Percentiles rank a stretch among this genome's conserved stretches.
phyloP scores from a whole-genome alignment of 176 grass and related monocot genomes.

The Alloteropsis semialata region DNA sequence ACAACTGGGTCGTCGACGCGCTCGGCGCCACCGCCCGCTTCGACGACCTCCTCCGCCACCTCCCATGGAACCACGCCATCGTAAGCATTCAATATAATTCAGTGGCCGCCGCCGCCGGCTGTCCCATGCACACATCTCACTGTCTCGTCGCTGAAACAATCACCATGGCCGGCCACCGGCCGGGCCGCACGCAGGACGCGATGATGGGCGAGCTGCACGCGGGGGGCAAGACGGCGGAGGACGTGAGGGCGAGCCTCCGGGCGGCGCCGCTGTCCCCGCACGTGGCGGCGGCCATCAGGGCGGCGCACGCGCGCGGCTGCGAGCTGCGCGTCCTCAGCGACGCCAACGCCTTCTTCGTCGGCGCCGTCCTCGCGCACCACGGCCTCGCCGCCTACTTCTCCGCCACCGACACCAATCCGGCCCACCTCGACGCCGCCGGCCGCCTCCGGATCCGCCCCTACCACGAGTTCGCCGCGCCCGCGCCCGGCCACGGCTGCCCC shows the following conservation, averaged over 20 bases:
- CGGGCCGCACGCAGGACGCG: conserved; percentile 62
- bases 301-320: conserved; percentile 62
- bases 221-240: conserved; percentile 48
- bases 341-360: conserved; percentile 84
- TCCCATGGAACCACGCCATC: conserved; percentile 77
- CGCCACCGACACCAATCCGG: conserved; percentile 61
- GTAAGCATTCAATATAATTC: too few relatives aligned
- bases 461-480: conserved; percentile 43
- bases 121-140: too few relatives aligned
- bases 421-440: conserved; percentile 61
- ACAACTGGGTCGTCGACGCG: conserved; percentile 82
- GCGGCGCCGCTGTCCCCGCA: conserved; percentile 53
- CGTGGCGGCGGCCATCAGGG: conserved; percentile 45
- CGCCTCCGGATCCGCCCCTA: conserved; percentile 58
- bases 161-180: too few relatives aligned
- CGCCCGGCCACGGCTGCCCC: conserved; percentile 46
- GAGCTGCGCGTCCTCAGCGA: conserved; percentile 80
- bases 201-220: conserved; percentile 79
- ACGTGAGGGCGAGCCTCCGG: conserved; percentile 35
- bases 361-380: conserved; percentile 66
- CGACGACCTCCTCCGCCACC: conserved; percentile 50
- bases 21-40: conserved; percentile 60
- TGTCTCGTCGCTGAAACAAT: too few relatives aligned
- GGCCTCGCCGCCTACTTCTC: conserved; percentile 68
- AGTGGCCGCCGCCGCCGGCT: too few relatives aligned